A percentile compares a stretch with the other conserved stretches of the same genome.
These are phyloP conservation scores for Phaseolus coccineus DNA, from an alignment of 331 rosid species.

Conservation along the genomic window DNA sequence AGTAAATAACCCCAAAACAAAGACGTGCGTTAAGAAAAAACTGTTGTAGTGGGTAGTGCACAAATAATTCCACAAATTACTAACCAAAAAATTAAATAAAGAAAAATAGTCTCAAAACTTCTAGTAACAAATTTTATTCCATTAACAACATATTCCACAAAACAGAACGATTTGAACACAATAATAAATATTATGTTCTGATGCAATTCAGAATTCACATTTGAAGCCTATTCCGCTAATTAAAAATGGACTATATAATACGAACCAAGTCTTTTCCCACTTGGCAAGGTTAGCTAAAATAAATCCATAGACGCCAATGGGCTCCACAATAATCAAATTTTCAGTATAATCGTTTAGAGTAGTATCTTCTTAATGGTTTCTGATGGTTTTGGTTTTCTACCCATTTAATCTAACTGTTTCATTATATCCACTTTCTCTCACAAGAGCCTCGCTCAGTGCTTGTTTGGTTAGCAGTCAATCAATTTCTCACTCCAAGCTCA, in stretches of 20 bases:
- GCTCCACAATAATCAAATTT: background rate
- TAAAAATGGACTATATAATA: background rate
- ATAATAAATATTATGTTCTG: slow-evolving; percentile 10
- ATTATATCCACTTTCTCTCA: slow-evolving; percentile 1
- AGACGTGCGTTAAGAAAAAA: background rate
- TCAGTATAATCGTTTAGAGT: background rate
- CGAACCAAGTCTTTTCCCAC: background rate
- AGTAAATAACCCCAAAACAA: background rate
- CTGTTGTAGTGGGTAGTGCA: background rate
- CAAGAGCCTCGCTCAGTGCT: background rate
- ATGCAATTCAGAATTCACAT: slow-evolving; percentile 7
- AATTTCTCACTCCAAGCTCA: background rate
- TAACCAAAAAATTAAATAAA: too few species aligned
- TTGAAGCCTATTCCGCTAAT: slow-evolving; percentile 9
- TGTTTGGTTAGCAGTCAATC: background rate
- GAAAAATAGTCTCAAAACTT: background rate
- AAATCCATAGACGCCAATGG: background rate
- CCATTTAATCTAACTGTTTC: background rate
- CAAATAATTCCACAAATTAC: background rate
- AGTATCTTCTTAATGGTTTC: background rate
- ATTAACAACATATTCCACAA: slow-evolving; percentile 5
- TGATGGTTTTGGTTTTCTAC: background rate
- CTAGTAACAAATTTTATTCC: background rate
- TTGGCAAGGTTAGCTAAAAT: background rate
- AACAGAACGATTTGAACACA: background rate